Base-by-base conservation (phyloP, 768 basidiomycete species). In the Suillus decipiens region DNA sequence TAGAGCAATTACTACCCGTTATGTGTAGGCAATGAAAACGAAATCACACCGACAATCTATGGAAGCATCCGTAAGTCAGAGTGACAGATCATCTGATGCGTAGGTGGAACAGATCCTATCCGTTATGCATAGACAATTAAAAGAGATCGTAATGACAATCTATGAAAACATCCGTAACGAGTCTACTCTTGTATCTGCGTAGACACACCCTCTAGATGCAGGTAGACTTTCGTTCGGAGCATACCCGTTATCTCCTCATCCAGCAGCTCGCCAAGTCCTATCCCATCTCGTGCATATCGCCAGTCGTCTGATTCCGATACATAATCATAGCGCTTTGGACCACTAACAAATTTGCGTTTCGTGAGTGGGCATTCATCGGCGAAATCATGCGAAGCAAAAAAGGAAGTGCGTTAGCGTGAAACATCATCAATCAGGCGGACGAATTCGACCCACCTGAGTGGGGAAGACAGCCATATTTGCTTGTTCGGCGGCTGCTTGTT, bases 401-500 rank as follows among this genome's bases (percentile, higher is more conserved):
- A 36, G 53, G 22, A 51, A 54, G 34, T 55, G n/a, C 15, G 37
- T 28, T 28, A 39, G 63, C 53, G 48, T 42, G 54, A 65, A 56
- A 66, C 58, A 39, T 51, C 7, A 39, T 24, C 55, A 15, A 24
- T 39, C 17, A 28, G 10, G 17, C 6, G 17, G 45, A 48, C 56
- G 53, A 59, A 63, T 51, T 19, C 47, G 39, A 72, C 79, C 43
- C 66, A 94, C 95, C 92, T 93, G 67, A 86, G 73, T 0, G 95
- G 95, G 10, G 92, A 94, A 5, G 93, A 95, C 22, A 97, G 81
- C 95, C 95, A 97, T 68, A 97, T 96, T 72, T 97, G 95, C 78
- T 94, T 94, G 73, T 97, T 97, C 7, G 95, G 95, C 12, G 95
- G 95, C 73, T 97, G 95, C 80, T 96, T 97, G 77, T 97, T 97